Conservation (phyloP, 2,329 filamentous ascomycete species). For the Phialophora macrospora region DNA sequence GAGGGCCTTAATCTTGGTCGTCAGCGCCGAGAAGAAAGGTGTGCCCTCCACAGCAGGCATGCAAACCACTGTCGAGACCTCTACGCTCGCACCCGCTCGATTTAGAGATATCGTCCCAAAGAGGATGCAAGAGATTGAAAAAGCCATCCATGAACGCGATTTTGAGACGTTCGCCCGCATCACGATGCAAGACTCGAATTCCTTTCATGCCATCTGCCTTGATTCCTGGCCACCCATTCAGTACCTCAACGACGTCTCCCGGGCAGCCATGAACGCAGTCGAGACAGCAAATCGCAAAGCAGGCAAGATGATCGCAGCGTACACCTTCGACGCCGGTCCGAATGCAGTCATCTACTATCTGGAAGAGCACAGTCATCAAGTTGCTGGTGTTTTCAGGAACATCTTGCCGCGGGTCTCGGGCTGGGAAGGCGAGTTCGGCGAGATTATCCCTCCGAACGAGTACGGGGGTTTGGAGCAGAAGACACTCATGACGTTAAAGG, state of each 20-base stretch:
- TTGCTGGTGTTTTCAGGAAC: slow-evolving; percentile 78
- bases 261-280: slow-evolving; percentile 84
- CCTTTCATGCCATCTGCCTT: slow-evolving; percentile 91
- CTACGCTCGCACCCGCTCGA: slow-evolving; percentile 80
- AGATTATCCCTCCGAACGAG: slow-evolving; percentile 56
- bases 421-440: slow-evolving; percentile 62
- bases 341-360: slow-evolving; percentile 97
- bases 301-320: slow-evolving; percentile 81
- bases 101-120: slow-evolving; percentile 76
- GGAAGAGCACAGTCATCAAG: slow-evolving; percentile 72
- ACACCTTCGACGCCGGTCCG: slow-evolving; percentile 96
- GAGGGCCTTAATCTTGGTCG: slow-evolving; percentile 89
- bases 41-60: slow-evolving; percentile 92
- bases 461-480: slow-evolving; percentile 65
- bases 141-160: slow-evolving; percentile 75
- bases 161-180: slow-evolving; percentile 86
- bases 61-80: slow-evolving; percentile 94
- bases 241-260: slow-evolving; percentile 94
- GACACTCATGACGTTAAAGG: slow-evolving; percentile 65
- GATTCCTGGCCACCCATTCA: slow-evolving; percentile 98
- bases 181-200: slow-evolving; percentile 96
- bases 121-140: slow-evolving; percentile 83
- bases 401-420: slow-evolving; percentile 64
- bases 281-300: slow-evolving; percentile 84
- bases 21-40: slow-evolving; percentile 91